These are phyloP conservation scores for Ophiostoma australiae DNA, from an alignment of 2,329 filamentous ascomycete species.

Conservation along the genomic window DNA sequence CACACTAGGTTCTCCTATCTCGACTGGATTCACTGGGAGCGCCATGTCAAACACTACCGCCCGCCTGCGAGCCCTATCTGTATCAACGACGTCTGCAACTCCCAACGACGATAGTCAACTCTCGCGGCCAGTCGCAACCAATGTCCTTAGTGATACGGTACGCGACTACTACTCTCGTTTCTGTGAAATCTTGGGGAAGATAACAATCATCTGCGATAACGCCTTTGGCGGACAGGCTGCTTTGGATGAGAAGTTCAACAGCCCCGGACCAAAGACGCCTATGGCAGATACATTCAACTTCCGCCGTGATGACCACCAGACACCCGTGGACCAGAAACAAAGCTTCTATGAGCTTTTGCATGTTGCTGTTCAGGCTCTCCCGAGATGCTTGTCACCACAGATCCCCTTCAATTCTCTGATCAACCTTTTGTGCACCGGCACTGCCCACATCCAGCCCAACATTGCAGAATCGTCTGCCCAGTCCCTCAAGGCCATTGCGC, in stretches of 20 bases:
- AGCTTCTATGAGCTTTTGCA: conserved; percentile 93
- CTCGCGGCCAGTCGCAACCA: conserved; percentile 59
- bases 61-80: conserved; percentile 10
- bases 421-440: conserved; percentile 92
- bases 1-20: conserved; percentile 40
- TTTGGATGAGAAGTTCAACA: conserved; percentile 88
- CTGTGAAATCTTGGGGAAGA: conserved; percentile 91
- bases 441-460: conserved; percentile 86
- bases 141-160: conserved; percentile 66
- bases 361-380: conserved; percentile 90
- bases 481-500: conserved; percentile 90
- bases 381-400: conserved; percentile 84
- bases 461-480: conserved; percentile 90
- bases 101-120: conserved; percentile 56
- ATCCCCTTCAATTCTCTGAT: conserved; percentile 92
- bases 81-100: conserved; percentile 10
- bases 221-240: conserved; percentile 95
- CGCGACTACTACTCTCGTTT: conserved; percentile 86
- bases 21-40: conserved; percentile 8
- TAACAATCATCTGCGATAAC: conserved; percentile 93
- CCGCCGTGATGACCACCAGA: conserved; percentile 72
- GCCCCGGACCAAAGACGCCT: conserved; percentile 84
- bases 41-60: background rate
- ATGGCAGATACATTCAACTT: conserved; percentile 94
- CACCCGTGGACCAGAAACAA: conserved; percentile 75